Evolutionary conservation across 208 protist genomes (phyloP), one percentile per base, ranked within the genome.

Genomic region (Trypanosoma lewisi): DNA sequence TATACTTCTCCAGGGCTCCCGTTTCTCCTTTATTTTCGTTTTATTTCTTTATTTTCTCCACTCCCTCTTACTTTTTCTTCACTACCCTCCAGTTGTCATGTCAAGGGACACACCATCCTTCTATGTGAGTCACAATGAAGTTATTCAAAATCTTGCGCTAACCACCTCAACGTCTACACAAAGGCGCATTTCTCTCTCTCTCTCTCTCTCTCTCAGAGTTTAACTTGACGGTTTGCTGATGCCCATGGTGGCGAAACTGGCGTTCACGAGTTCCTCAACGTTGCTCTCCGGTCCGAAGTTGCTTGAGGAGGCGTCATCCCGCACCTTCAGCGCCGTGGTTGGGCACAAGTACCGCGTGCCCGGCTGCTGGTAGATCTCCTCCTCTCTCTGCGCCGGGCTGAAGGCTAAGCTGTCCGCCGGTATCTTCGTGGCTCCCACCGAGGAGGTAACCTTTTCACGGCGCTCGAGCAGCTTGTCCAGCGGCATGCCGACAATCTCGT

Each of bases 401-500:
- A 4, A 11, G 17, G 6, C 6, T 8, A 58, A 45, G 31, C 5
- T 45, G n/a, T 58, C 53, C 3, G 36, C 33, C 8, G 33, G 36
- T 6, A 47, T 41, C 12, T 23, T 37, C 49, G 45, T 17, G 17
- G 25, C 28, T 12, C 21, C 47, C 30, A 42, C 11, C 44, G 49
- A 36, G 6, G 36, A 16, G 12, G 64, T 55, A 1, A 49, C 63
- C 30, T 66, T 16, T 47, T 51, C 69, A 12, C 52, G 63, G 16
- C 67, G 66, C 17, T 37, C 48, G 2, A 76, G 58, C 34, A 73
- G 70, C 37, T 65, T 73, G 42, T 78, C 67, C 12, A 79, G 67
- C 4, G 81, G 64, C 9, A 87, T 48, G 8, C 74, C 81, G 0
- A 87, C 77, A 47, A 87, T 82, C 61, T 83, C 77, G 52, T 83